Percentiles rank a stretch among this genome's conserved stretches.
Evolutionary conservation across 2,329 filamentous ascomycete species (phyloP).

Genomic region (Madurella fahalii): DNA sequence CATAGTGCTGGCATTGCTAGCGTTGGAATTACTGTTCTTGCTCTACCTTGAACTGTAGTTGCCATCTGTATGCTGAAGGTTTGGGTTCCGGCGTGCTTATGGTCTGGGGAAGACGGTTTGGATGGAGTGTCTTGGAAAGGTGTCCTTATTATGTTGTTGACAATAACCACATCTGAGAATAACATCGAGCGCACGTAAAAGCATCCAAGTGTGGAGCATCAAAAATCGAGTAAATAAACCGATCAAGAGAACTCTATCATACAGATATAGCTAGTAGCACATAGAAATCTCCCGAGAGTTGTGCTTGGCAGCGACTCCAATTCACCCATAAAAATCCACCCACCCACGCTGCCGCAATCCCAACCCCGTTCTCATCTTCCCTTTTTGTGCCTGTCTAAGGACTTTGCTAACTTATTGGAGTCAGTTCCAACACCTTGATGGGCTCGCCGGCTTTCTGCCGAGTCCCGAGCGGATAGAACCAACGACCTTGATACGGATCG

Average conservation of each 20-base stretch:
- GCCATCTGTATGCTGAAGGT: too few species aligned
- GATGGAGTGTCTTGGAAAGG: too few species aligned
- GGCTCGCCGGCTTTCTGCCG: background rate
- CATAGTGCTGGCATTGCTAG: too few species aligned
- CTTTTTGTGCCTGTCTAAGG: background rate
- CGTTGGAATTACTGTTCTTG: too few species aligned
- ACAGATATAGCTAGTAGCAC: constrained; percentile 18
- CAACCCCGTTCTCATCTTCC: background rate
- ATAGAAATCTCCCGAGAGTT: constrained; percentile 3
- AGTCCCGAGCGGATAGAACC: constrained; percentile 13
- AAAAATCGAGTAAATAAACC: too few species aligned
- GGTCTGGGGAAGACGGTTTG: too few species aligned
- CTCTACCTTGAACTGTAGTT: too few species aligned
- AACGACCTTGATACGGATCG: constrained; percentile 14
- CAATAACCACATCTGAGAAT: too few species aligned
- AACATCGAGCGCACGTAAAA: too few species aligned
- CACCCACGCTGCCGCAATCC: background rate
- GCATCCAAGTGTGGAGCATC: too few species aligned
- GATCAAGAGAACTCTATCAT: constrained; percentile 15
- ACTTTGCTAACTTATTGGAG: background rate
- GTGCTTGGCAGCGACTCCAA: background rate
- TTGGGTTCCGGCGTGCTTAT: too few species aligned
- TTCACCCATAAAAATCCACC: constrained; percentile 4
- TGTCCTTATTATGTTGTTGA: too few species aligned
- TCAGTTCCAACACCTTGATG: constrained; percentile 7